These are phyloP conservation scores for Plantago rigida DNA, from an alignment of 305 asterid species.

Conservation along the genomic window DNA sequence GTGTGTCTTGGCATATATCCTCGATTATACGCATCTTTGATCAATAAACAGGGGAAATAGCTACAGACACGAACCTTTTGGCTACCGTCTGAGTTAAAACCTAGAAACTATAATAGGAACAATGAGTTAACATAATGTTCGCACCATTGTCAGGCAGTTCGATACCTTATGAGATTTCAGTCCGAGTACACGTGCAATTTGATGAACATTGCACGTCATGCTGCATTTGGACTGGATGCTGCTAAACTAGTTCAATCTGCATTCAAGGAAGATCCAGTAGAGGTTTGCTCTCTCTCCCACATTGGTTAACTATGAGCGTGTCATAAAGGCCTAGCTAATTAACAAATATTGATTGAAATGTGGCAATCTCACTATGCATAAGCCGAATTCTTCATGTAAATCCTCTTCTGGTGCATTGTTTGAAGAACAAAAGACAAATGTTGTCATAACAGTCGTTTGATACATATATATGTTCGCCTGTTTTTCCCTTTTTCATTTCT, in stretches of 20 bases:
- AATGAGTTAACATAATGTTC: background rate
- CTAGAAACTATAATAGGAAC: background rate
- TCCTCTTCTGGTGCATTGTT: no score
- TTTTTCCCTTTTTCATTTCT: background rate
- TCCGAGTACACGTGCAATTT: slow-evolving; percentile 72
- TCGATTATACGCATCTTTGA: background rate
- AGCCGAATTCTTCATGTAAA: no score
- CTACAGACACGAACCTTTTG: background rate
- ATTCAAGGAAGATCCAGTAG: slow-evolving; percentile 28
- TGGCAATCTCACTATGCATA: no score
- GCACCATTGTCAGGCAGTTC: slow-evolving; percentile 54
- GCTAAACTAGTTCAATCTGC: slow-evolving; percentile 59
- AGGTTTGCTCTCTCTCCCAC: slow-evolving; percentile 38
- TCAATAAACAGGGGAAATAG: background rate
- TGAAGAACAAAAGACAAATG: background rate
- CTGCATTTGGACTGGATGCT: slow-evolving; percentile 80
- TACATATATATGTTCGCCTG: no score
- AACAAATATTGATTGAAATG: background rate
- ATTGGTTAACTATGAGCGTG: background rate
- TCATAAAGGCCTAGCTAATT: background rate
- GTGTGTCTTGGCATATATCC: no score
- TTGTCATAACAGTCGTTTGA: background rate
- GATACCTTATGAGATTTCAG: slow-evolving; percentile 89
- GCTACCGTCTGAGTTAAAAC: no score
- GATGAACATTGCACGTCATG: slow-evolving; percentile 69